Evolutionary conservation across 805 yeast genomes (phyloP), one percentile per base, ranked within the genome.

Genomic region (Barnettozyma sp.): DNA sequence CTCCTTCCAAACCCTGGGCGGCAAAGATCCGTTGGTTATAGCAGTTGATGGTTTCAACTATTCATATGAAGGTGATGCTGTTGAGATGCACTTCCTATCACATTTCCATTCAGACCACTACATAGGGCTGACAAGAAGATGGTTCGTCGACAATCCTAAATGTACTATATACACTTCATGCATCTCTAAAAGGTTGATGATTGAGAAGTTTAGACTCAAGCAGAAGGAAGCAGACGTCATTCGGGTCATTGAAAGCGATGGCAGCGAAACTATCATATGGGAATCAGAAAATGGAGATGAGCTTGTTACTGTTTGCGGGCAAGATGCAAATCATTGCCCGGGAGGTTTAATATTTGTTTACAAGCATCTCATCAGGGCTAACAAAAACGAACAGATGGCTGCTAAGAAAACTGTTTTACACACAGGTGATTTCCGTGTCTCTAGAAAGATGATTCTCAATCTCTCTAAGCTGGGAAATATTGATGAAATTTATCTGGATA

Each of bases 81-180:
- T 81, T 6, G 41, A 56, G 3, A 64, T 66, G 28, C 82, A 82
- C 56, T 73, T 81, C 43, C 58, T 83, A 18, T 71, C 86, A 0
- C 98, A 92, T 61, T 90, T 83, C 62, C 98, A 92, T 56, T 66
- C 95, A 0, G 98, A 92, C 55, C 98, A 92, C 55, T 92, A 92
- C 52, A 86, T 85, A 4, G 97, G 98, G 0, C 59, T 92, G 12
- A 60, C 78, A 3, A 82, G 82, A 48, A 65, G 68, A 16, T 92
- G 97, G 97, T 37, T 37, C 17, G 10, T 10, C n/a, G 22, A 27
- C 5, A 58, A 68, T 30, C 70, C 72, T 35, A 88, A 86, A 1
- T 7, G 28, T 3, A 62, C 63, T 6, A 75, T 92, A 4, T 85
- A 78, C 46, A 80, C 94, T 42, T 78, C 95, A 0, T 62, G 65